These are phyloP conservation scores for Alternaria sp. DNA, from an alignment of 2,329 filamentous ascomycete genomes.

Conservation along the genomic window DNA sequence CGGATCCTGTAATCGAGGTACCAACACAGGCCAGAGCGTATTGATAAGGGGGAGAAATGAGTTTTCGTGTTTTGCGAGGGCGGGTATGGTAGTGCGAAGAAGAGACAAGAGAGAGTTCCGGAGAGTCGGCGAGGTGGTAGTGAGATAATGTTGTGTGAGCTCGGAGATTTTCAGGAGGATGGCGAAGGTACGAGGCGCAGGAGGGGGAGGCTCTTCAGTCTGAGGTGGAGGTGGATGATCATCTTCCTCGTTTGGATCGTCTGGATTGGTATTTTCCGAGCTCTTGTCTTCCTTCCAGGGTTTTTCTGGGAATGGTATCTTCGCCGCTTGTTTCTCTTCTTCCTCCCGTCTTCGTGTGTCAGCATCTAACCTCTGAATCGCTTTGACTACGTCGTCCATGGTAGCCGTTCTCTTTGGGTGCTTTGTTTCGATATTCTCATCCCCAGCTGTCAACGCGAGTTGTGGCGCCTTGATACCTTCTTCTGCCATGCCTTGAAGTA, in stretches of 20 bases:
- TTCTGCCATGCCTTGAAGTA: conserved; percentile 82
- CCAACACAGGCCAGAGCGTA: conserved; percentile 85
- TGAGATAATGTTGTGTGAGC: conserved; percentile 89
- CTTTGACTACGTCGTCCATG: conserved; percentile 36
- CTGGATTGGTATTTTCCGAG: conserved; percentile 39
- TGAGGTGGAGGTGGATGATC: conserved; percentile 33
- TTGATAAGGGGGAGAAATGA: conserved; percentile 90
- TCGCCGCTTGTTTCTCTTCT: conserved; percentile 30
- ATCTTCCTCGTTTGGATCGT: conserved; percentile 47
- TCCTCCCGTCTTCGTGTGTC: conserved; percentile 36
- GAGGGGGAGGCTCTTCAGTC: conserved; percentile 64
- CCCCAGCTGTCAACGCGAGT: conserved; percentile 50
- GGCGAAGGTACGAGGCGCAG: conserved; percentile 77
- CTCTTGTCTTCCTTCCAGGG: conserved; percentile 48
- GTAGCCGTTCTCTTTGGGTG: conserved; percentile 11
- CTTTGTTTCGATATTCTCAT: neutral
- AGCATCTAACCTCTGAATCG: conserved; percentile 48
- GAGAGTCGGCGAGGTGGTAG: conserved; percentile 81
- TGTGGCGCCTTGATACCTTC: conserved; percentile 73
- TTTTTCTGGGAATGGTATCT: conserved; percentile 37
- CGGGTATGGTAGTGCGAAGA: conserved; percentile 74
- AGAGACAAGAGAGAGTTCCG: conserved; percentile 81
- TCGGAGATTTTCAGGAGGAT: conserved; percentile 82
- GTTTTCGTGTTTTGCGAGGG: conserved; percentile 79
- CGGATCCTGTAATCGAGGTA: conserved; percentile 70